Base-by-base conservation (phyloP, 345 rosid species). In the Aethionema arabicum region DNA sequence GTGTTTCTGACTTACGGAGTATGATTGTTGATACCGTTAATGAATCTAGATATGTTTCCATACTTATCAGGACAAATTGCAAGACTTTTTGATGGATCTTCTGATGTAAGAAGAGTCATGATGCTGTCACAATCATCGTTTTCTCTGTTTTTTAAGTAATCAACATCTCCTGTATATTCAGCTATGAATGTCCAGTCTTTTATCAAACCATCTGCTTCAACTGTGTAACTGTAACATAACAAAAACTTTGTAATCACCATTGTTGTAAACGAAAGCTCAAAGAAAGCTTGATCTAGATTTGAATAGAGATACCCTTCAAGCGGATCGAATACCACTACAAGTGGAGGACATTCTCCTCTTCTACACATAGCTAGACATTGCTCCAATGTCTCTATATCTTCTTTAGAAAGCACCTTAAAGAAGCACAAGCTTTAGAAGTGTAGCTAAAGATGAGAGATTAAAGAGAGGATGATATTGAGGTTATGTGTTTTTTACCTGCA, bases 81-180 rank as follows among this genome's bases (percentile, higher is more conserved):
- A 52, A 91, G 91, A 70, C 84, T 76, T 62, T 74, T 78, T 32
- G 79, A 85, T 57, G 87, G 78, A 59, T 88, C 79, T 44, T 69
- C 78, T 42, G 91, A 79, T 59, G 79, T 64, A 62, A 91, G 90
- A 52, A 91, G 91, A 56, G 98, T 88, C 98, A 91, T 91, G 76
- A 88, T 76, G 77, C 91, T 84, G 69, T 91, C 98, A 58, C 98
- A 84, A 56, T 88, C 96, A 32, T 91, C 96, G 15, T 76, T 71
- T 70, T 91, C 95, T 32, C 95, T 78, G 70, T 83, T 88, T 62
- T 70, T 76, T 51, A 86, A 66, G 75, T 79, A 91, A 78, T 91
- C 96, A 75, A 91, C 96, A 59, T 91, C 91, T n/a, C 98, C 98
- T 9, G 85, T 74, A 75, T 91, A 91, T 63, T 91, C 98, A 30